A percentile compares a stretch with the other conserved stretches of the same genome.
Evolutionary conservation across 2,329 filamentous ascomycete species (phyloP).

Genomic region (Chaetothyriales sp.): DNA sequence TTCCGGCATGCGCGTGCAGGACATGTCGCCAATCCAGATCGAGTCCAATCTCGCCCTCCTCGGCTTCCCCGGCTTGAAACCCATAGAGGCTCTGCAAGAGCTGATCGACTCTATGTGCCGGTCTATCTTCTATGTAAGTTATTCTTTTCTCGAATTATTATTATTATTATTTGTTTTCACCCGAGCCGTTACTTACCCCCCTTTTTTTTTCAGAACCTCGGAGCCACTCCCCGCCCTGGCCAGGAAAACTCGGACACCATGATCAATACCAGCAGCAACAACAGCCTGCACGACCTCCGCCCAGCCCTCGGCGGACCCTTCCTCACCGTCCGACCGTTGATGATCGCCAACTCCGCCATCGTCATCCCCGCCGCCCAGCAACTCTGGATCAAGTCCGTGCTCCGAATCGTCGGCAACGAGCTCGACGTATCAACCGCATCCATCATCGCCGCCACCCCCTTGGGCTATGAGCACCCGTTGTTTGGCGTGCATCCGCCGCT

Average conservation of each 20-base stretch:
- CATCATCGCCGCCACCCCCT: not conserved
- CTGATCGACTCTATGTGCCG: not conserved
- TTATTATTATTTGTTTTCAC: not conserved
- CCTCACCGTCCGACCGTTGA: not conserved
- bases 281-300: not conserved
- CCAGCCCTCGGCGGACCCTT: not conserved
- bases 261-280: not conserved
- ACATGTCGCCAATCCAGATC: not conserved
- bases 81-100: not conserved
- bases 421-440: not conserved
- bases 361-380: not conserved
- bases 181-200: too few species aligned
- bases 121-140: constrained; percentile 1
- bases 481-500: not conserved
- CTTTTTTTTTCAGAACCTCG: not conserved
- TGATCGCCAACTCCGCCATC: not conserved
- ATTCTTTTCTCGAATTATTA: not conserved
- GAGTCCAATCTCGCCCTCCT: not conserved
- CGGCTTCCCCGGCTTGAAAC: not conserved
- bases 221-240: not conserved
- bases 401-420: not conserved
- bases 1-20: not conserved
- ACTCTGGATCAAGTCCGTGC: not conserved
- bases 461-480: not conserved
- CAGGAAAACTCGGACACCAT: not conserved